These are phyloP conservation scores for Brassica balearica DNA, from an alignment of 441 rosid species.

Conservation along the genomic window DNA sequence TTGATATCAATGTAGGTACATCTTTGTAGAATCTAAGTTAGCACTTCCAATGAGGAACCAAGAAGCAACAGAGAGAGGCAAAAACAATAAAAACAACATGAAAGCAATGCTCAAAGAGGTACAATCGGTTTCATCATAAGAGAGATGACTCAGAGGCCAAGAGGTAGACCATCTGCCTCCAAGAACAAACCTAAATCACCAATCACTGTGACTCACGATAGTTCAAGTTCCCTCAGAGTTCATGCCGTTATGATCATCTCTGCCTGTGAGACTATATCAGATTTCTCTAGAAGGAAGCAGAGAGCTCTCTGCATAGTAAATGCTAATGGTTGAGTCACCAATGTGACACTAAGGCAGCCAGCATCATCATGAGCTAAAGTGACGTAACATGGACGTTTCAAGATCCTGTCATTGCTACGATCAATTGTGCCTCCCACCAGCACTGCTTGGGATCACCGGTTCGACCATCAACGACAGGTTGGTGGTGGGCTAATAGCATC, in stretches of 20 bases:
- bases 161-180: constrained; percentile 77
- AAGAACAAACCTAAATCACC: constrained; percentile 85
- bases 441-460: constrained; percentile 71
- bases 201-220: constrained; percentile 66
- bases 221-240: constrained; percentile 67
- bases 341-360: constrained; percentile 71
- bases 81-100: constrained; percentile 41
- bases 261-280: constrained; percentile 57
- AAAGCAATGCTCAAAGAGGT: constrained; percentile 58
- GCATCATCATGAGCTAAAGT: constrained; percentile 64
- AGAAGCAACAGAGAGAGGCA: constrained; percentile 52
- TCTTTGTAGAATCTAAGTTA: constrained; percentile 48
- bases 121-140: constrained; percentile 61
- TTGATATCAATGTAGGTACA: too few relatives aligned
- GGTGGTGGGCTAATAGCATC: constrained; percentile 73
- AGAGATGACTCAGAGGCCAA: constrained; percentile 63
- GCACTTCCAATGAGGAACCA: constrained; percentile 56
- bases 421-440: constrained; percentile 74
- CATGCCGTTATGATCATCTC: constrained; percentile 75
- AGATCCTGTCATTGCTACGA: constrained; percentile 73
- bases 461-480: constrained; percentile 74
- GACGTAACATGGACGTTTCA: constrained; percentile 74
- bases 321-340: constrained; percentile 73
- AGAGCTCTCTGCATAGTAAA: constrained; percentile 64
- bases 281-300: constrained; percentile 63